Conservation (phyloP, 208 protist genomes). For the Trypanosoma grayi region DNA sequence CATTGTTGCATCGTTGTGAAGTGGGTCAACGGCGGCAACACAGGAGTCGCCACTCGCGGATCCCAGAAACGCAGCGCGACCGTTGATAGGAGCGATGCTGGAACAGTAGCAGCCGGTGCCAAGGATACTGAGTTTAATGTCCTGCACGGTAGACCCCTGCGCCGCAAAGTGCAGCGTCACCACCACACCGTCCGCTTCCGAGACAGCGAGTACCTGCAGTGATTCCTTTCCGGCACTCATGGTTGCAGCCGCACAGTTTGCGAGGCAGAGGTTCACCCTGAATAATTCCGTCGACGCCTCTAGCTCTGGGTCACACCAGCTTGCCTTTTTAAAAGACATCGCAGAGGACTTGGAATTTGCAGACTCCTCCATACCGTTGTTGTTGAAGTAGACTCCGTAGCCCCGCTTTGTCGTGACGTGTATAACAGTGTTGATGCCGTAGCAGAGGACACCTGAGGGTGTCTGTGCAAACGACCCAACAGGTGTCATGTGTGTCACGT, state of each 20-base stretch:
- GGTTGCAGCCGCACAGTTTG: slow-evolving; percentile 37
- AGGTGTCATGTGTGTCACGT: slow-evolving; percentile 72
- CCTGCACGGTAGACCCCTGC: slow-evolving; percentile 52
- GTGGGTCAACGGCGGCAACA: slow-evolving; percentile 33
- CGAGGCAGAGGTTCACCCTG: slow-evolving; percentile 68
- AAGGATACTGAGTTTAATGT: slow-evolving; percentile 40
- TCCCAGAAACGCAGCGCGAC: slow-evolving; percentile 50
- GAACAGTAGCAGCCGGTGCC: slow-evolving; percentile 58
- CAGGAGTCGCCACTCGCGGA: slow-evolving; percentile 53
- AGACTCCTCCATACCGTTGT: slow-evolving; percentile 67
- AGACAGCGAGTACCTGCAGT: slow-evolving; percentile 54
- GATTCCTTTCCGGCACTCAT: slow-evolving; percentile 4
- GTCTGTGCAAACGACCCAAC: slow-evolving; percentile 61
- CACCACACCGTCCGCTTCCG: slow-evolving; percentile 77
- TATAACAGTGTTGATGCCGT: slow-evolving; percentile 68
- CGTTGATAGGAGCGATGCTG: slow-evolving; percentile 15
- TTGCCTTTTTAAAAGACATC: slow-evolving; percentile 36
- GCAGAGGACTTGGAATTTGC: slow-evolving; percentile 42
- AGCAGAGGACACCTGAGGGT: slow-evolving; percentile 69
- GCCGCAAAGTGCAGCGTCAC: slow-evolving; percentile 39
- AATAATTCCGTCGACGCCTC: slow-evolving; percentile 50
- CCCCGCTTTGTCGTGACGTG: slow-evolving; percentile 78
- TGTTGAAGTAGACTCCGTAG: slow-evolving; percentile 78
- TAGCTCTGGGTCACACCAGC: slow-evolving; percentile 50
- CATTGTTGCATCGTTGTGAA: slow-evolving; percentile 4